Percentiles rank a stretch among this genome's conserved stretches.
Conservation (phyloP, 257 asterid genomes). For the Gentiana straminea region DNA sequence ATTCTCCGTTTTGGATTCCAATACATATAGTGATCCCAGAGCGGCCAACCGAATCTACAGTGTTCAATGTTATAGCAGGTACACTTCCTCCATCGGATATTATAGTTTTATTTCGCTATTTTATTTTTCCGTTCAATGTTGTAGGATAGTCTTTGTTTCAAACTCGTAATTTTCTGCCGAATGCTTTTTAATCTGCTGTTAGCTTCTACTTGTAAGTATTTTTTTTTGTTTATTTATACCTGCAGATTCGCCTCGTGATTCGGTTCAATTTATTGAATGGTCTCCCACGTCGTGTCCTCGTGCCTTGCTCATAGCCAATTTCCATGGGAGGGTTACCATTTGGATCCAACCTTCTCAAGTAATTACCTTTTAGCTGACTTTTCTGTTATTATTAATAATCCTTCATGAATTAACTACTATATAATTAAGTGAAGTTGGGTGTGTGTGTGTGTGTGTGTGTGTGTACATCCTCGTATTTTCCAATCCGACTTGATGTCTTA, state of each 20-base stretch:
- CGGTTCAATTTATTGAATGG: conserved; percentile 97
- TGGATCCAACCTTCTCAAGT: conserved; percentile 98
- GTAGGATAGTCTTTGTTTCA: neutral
- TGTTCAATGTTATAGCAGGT: conserved; percentile 97
- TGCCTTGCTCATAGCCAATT: conserved; percentile 86
- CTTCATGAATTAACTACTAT: too few relatives aligned
- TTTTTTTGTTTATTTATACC: conserved; percentile 7
- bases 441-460: neutral
- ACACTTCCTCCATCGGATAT: conserved; percentile 5
- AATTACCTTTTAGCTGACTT: conserved; percentile 11
- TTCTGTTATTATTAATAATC: neutral
- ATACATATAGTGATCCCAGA: conserved; percentile 92
- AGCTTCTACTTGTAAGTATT: neutral
- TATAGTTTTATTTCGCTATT: too few relatives aligned
- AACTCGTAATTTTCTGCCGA: neutral
- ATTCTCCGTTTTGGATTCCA: conserved; percentile 97
- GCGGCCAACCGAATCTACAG: conserved; percentile 95
- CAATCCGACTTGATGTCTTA: neutral
- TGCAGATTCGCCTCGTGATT: conserved; percentile 97
- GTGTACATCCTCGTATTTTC: neutral
- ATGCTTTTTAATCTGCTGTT: neutral
- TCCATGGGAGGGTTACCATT: conserved; percentile 89
- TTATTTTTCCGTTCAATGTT: too few relatives aligned
- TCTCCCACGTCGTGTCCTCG: conserved; percentile 91
- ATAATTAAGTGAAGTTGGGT: too few relatives aligned